Evolutionary conservation across 345 rosid genomes (phyloP), one percentile per base, ranked within the genome.

Genomic region (Camelina laxa): DNA sequence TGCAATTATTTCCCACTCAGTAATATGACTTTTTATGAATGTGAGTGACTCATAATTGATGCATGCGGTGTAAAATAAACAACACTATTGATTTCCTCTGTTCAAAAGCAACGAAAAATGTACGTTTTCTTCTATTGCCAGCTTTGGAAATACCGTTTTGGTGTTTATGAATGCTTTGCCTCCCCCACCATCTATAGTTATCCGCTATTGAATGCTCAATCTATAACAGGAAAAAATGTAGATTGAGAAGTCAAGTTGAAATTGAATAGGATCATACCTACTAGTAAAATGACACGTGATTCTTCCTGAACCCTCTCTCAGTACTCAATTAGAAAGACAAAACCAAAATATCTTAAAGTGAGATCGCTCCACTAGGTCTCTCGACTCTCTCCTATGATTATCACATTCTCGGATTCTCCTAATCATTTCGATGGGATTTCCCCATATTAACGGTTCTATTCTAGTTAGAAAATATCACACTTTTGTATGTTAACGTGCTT

Each of bases 121-220:
- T 51, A 85, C 81, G 17, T 14, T 71, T 1, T 57, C 59, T 51
- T 76, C 36, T 66, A 70, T 72, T 6, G 89, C 85, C 72, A 79
- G 49, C 0, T 62, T 69, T 17, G 85, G 96, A 45, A 13, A 82
- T 87, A 92, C 59, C 82, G 82, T 61, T 88, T 82, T 42, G 92
- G 79, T 41, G 88, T 38, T 80, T 54, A 85, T 85, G 84, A 87
- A 86, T 20, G 69, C 67, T 73, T 82, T 84, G 41, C 89, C 92
- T 60, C 70, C 64, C 22, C 84, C 95, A 30, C 90, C 92, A 66
- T 66, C 50, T 66, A 66, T 85, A 86, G 78, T 90, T 87, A 86
- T 85, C 96, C 81, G 87, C 85, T 71, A 90, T 67, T 4, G 86
- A 89, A 49, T 72, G 88, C 66, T 92, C 93, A 48, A 88, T 87